phyloP scores from a whole-genome alignment of 371 early-diverging fungal genomes.

The Mortierella sp. region DNA sequence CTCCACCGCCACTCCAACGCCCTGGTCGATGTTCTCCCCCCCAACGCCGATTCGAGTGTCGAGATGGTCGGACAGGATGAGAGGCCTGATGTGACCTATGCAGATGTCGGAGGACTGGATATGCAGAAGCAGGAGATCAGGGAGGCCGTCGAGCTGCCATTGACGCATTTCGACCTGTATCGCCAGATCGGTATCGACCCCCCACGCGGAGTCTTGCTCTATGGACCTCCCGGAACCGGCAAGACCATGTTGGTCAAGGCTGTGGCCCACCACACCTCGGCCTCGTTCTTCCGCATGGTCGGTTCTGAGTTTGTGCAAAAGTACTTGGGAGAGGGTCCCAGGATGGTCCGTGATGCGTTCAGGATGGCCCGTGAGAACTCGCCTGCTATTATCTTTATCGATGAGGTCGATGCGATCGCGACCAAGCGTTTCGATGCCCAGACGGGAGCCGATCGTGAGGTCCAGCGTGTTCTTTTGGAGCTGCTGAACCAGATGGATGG shows the following conservation, averaged over 20 bases:
- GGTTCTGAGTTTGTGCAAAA: slow-evolving; percentile 99
- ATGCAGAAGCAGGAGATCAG: slow-evolving; percentile 99
- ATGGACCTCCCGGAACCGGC: slow-evolving; percentile 98
- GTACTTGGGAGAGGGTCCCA: slow-evolving; percentile 99
- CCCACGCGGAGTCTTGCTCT: slow-evolving; percentile 98
- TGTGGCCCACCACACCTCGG: slow-evolving; percentile 99
- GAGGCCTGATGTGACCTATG: slow-evolving; percentile 96
- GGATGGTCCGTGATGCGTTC: slow-evolving; percentile 99
- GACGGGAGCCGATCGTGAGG: slow-evolving; percentile 99
- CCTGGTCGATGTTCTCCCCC: slow-evolving; percentile 96
- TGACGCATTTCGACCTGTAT: slow-evolving; percentile 99
- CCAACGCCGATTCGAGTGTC: slow-evolving; percentile 98
- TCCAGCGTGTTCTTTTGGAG: slow-evolving; percentile 99
- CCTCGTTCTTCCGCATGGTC: slow-evolving; percentile 98
- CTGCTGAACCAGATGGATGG: slow-evolving; percentile 99
- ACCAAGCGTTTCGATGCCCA: slow-evolving; percentile 99
- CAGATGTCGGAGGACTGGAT: slow-evolving; percentile 99
- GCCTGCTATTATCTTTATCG: slow-evolving; percentile 99
- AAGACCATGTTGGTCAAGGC: slow-evolving; percentile 99
- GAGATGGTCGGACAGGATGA: slow-evolving; percentile 96
- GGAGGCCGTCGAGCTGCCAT: slow-evolving; percentile 99
- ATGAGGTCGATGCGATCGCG: slow-evolving; percentile 99
- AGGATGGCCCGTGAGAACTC: slow-evolving; percentile 98
- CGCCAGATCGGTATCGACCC: slow-evolving; percentile 99
- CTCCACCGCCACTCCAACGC: slow-evolving; percentile 99